These are phyloP conservation scores for Gypsophila paniculata DNA, from an alignment of 179 eudicot genomes.

Conservation along the genomic window DNA sequence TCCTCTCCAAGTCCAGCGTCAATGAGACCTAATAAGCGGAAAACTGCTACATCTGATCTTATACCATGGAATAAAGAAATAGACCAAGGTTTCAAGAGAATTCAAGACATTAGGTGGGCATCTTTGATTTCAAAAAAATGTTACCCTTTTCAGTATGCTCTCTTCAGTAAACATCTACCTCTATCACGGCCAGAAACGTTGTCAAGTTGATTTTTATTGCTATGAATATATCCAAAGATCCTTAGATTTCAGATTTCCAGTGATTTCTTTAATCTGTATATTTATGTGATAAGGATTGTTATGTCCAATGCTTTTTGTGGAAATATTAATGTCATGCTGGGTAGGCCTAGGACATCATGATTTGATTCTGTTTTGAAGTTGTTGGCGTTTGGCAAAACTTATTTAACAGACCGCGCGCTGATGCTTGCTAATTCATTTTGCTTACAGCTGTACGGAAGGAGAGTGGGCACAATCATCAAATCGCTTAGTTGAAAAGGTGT, in stretches of 20 bases:
- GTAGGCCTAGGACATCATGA: not conserved
- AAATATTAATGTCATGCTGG: not conserved
- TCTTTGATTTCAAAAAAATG: not conserved
- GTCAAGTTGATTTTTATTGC: not conserved
- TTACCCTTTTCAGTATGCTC: not conserved
- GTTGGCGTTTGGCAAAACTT: not conserved
- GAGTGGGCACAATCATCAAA: slow-evolving; percentile 65
- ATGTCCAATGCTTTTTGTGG: not conserved
- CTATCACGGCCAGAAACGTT: not conserved
- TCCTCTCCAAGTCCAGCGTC: slow-evolving; percentile 29
- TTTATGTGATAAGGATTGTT: too few species aligned
- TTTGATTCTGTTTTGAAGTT: not conserved
- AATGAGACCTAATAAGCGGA: slow-evolving; percentile 58
- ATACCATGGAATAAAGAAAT: slow-evolving; percentile 71
- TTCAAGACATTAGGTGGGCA: slow-evolving; percentile 50
- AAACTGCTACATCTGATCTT: slow-evolving; percentile 44
- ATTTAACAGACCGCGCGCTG: not conserved
- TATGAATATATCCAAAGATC: not conserved
- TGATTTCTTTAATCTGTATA: not conserved
- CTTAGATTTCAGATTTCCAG: not conserved
- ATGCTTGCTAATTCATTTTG: slow-evolving; percentile 21
- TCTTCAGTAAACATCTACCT: not conserved
- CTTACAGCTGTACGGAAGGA: slow-evolving; percentile 56
- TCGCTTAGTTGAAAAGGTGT: slow-evolving; percentile 65
- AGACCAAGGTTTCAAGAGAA: slow-evolving; percentile 38